phyloP scores from a whole-genome alignment of 805 yeast genomes.

The Pichia scutulata region DNA sequence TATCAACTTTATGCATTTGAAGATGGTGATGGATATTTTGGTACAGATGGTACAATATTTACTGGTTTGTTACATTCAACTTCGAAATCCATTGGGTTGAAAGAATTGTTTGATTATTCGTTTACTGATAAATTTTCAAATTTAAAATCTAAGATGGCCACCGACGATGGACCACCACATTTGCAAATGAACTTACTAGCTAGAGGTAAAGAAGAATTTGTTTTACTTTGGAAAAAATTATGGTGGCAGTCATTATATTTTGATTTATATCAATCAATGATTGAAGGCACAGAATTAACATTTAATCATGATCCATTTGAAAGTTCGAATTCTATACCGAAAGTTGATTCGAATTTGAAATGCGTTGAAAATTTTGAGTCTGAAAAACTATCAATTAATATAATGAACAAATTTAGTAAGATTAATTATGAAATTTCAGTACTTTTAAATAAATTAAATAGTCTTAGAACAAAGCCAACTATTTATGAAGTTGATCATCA shows the following conservation, averaged over 20 bases:
- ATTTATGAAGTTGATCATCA: constrained; percentile 10
- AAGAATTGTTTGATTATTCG: constrained; percentile 11
- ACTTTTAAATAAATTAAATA: constrained; percentile 19
- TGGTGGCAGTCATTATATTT: constrained; percentile 21
- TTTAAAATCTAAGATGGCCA: not conserved
- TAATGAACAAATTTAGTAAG: constrained; percentile 13
- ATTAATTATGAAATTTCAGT: constrained; percentile 14
- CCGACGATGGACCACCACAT: not conserved
- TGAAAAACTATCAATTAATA: constrained; percentile 17
- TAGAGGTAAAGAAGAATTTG: constrained; percentile 11
- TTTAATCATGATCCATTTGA: constrained; percentile 13
- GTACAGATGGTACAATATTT: constrained; percentile 32
- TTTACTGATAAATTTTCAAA: not conserved
- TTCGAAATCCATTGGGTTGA: constrained; percentile 38
- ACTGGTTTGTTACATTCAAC: constrained; percentile 32
- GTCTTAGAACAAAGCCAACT: constrained; percentile 15
- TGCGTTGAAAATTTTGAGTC: constrained; percentile 13
- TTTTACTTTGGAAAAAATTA: constrained; percentile 23
- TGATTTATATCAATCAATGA: constrained; percentile 20
- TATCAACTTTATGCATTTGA: constrained; percentile 40
- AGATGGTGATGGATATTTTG: constrained; percentile 43
- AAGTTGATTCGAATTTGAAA: constrained; percentile 11
- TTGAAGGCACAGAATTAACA: constrained; percentile 18
- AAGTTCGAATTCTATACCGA: constrained; percentile 12
- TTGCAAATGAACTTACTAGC: constrained; percentile 3